Evolutionary conservation across 441 rosid species (phyloP).

Genomic region (Lepidium campestre): DNA sequence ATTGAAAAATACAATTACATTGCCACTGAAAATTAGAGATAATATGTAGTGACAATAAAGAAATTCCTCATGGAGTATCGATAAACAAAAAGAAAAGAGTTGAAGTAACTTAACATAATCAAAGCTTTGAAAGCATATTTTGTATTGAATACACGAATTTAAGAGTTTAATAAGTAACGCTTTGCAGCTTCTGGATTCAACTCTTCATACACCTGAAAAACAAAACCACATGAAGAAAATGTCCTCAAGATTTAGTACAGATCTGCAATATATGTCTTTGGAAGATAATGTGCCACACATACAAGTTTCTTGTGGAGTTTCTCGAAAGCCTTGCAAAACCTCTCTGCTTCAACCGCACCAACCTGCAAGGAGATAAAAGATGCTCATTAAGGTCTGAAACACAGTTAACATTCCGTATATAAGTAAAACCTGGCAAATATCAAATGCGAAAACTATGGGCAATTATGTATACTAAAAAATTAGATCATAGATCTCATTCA

Average conservation of each 20-base stretch:
- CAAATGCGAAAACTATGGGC: background rate
- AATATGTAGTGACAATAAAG: background rate
- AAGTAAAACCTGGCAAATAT: background rate
- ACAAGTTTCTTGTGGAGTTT: slow-evolving; percentile 71
- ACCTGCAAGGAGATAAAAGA: slow-evolving; percentile 34
- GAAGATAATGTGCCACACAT: slow-evolving; percentile 11
- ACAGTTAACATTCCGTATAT: background rate
- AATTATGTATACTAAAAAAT: background rate
- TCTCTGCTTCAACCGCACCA: slow-evolving; percentile 58
- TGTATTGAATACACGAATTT: slow-evolving; percentile 3
- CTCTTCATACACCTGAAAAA: slow-evolving; percentile 57
- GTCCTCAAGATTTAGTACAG: background rate
- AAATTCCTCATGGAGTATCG: too few species aligned
- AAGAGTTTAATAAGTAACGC: slow-evolving; percentile 34
- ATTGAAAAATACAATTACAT: background rate
- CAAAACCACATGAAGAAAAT: slow-evolving; percentile 1
- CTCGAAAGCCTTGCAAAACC: slow-evolving; percentile 65
- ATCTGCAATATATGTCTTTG: background rate
- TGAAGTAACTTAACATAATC: background rate
- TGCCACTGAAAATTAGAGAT: background rate
- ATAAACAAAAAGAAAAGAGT: background rate
- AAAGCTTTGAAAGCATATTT: slow-evolving; percentile 2
- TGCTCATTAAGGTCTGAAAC: background rate
- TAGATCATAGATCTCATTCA: background rate
- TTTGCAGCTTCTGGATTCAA: slow-evolving; percentile 58